Evolutionary conservation across 2,329 filamentous ascomycete genomes (phyloP).

Genomic region (Ceratocystis huliohia): DNA sequence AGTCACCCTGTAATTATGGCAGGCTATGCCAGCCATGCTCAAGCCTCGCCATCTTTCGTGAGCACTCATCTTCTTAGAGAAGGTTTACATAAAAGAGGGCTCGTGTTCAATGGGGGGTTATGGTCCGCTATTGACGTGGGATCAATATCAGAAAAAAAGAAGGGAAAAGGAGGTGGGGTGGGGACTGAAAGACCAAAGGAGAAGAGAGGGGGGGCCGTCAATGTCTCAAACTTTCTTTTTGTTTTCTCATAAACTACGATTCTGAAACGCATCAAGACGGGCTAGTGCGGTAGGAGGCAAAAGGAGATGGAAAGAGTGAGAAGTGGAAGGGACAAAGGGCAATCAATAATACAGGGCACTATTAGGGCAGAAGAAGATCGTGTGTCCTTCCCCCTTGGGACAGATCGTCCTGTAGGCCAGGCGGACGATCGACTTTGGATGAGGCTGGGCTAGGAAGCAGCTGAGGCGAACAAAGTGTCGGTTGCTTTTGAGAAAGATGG

Average conservation of each 20-base stretch:
- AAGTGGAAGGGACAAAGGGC: no score
- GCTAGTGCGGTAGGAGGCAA: not conserved
- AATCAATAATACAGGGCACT: no score
- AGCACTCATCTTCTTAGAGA: not conserved
- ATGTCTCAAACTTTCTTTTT: constrained; percentile 4
- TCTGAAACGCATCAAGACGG: not conserved
- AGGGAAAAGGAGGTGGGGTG: not conserved
- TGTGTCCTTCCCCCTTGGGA: no score
- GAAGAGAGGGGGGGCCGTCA: not conserved
- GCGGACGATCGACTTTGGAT: no score
- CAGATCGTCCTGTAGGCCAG: no score
- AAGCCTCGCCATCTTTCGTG: not conserved
- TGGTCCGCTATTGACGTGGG: not conserved
- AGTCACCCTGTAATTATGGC: not conserved
- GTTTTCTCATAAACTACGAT: not conserved
- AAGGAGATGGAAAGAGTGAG: not conserved
- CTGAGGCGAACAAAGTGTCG: no score
- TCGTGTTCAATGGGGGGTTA: not conserved
- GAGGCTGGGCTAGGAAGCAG: no score
- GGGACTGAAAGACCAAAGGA: not conserved
- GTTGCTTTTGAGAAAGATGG: no score
- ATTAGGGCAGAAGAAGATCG: not conserved
- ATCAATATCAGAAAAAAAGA: not conserved
- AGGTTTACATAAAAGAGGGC: not conserved
- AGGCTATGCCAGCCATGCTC: not conserved